phyloP scores from a whole-genome alignment of 2,329 filamentous ascomycete species.

The Aspergillus texensis region DNA sequence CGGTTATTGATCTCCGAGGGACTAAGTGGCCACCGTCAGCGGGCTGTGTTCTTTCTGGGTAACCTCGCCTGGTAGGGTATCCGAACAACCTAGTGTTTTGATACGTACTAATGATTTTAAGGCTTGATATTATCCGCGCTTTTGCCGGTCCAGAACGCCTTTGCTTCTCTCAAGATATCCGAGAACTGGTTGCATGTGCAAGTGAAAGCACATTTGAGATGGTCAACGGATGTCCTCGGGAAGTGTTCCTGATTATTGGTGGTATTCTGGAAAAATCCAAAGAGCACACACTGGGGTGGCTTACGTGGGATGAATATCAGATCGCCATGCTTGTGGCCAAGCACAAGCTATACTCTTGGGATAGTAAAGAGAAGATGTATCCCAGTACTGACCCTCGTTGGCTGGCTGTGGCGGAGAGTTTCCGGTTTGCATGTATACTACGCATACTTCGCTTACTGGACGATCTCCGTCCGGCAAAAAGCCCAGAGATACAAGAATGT shows the following conservation, averaged over 20 bases:
- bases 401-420: slow-evolving; percentile 28
- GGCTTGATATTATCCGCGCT: slow-evolving; percentile 36
- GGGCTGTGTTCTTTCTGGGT: slow-evolving; percentile 34
- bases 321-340: slow-evolving; percentile 20
- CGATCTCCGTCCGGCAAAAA: slow-evolving; percentile 20
- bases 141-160: slow-evolving; percentile 29
- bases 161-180: slow-evolving; percentile 32
- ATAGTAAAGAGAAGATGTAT: slow-evolving; percentile 21
- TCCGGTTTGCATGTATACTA: slow-evolving; percentile 32
- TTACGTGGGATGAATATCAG: slow-evolving; percentile 22
- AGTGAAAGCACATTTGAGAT: slow-evolving; percentile 30
- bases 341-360: slow-evolving; percentile 28
- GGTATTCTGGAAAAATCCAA: slow-evolving; percentile 31
- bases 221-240: slow-evolving; percentile 34
- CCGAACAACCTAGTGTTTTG: not conserved
- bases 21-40: slow-evolving; percentile 26
- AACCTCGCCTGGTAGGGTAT: slow-evolving; percentile 31
- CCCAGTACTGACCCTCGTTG: slow-evolving; percentile 29
- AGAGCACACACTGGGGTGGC: slow-evolving; percentile 24
- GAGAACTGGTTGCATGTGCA: slow-evolving; percentile 27
- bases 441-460: slow-evolving; percentile 31
- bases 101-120: not conserved
- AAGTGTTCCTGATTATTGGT: slow-evolving; percentile 33
- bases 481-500: slow-evolving; percentile 27
- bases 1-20: slow-evolving; percentile 26